phyloP scores from a whole-genome alignment of 1,139 yeast species.

The Pichia sp. region DNA sequence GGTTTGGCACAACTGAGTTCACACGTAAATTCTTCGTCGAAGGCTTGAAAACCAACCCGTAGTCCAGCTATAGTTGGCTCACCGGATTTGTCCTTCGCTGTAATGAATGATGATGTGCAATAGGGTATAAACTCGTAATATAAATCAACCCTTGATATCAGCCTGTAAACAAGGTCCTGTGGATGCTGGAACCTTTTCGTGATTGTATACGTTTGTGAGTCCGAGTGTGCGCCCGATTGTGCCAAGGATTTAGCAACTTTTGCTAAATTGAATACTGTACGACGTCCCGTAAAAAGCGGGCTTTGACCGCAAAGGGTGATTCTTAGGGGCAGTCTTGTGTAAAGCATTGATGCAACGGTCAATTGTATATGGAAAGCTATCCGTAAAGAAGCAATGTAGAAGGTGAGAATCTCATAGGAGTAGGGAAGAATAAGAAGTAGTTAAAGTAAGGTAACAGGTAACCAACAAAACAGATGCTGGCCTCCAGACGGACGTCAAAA shows the following conservation, averaged over 20 bases:
- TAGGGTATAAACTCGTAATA: conserved; percentile 82
- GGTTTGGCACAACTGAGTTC: conserved; percentile 43
- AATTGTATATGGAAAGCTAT: too few species aligned
- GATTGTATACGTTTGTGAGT: conserved; percentile 25
- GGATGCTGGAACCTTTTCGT: conserved; percentile 38
- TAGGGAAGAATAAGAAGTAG: too few species aligned
- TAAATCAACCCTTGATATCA: conserved; percentile 66
- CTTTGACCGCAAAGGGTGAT: too few species aligned
- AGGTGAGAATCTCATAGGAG: too few species aligned
- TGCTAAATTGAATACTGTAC: conserved; percentile 13
- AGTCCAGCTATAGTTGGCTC: conserved; percentile 64
- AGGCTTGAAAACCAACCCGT: conserved; percentile 72
- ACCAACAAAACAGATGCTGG: too few species aligned
- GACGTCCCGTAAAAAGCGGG: too few species aligned
- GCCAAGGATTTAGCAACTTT: conserved; percentile 4
- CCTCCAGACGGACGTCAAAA: too few species aligned
- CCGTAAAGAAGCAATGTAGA: too few species aligned
- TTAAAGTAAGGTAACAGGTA: too few species aligned
- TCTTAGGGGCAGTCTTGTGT: too few species aligned
- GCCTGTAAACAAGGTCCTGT: conserved; percentile 47
- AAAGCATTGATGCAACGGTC: too few species aligned
- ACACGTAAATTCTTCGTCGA: conserved; percentile 75
- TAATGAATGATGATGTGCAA: conserved; percentile 62
- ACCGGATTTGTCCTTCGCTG: conserved; percentile 34
- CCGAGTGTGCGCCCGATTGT: too few species aligned